These are phyloP conservation scores for Scutellaria baicalensis DNA, from an alignment of 257 asterid genomes.

Conservation along the genomic window DNA sequence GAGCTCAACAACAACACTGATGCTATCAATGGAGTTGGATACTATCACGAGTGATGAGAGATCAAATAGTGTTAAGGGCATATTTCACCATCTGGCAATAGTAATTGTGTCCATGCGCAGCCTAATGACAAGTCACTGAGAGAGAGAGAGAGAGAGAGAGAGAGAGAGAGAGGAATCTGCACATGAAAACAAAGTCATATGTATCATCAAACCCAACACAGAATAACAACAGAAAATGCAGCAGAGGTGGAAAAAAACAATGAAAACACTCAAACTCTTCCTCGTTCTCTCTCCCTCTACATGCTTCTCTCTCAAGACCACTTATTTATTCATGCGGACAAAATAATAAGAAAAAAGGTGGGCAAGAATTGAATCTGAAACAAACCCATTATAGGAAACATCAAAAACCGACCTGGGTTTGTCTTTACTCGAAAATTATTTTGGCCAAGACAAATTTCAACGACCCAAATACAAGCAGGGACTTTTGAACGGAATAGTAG, in stretches of 20 bases:
- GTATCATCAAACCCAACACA: constrained; percentile 38
- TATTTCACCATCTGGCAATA: constrained; percentile 74
- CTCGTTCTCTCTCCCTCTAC: constrained; percentile 7
- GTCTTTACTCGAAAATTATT: constrained; percentile 25
- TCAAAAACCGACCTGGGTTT: constrained; percentile 61
- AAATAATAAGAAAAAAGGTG: neutral
- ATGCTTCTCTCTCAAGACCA: constrained; percentile 9
- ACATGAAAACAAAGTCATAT: constrained; percentile 41
- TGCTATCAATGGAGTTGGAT: constrained; percentile 16
- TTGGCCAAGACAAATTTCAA: constrained; percentile 26
- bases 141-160: constrained; percentile 16
- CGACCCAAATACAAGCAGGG: constrained; percentile 3
- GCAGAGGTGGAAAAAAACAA: neutral
- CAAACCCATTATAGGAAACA: constrained; percentile 33
- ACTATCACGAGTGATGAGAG: constrained; percentile 18
- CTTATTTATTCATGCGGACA: constrained; percentile 11
- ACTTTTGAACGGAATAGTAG: neutral
- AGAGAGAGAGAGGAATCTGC: constrained; percentile 34
- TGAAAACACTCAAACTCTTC: constrained; percentile 13
- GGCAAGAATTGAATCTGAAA: constrained; percentile 29
- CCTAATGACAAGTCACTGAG: constrained; percentile 50
- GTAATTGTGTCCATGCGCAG: constrained; percentile 23
- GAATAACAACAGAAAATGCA: constrained; percentile 24
- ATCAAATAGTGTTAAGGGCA: constrained; percentile 59
- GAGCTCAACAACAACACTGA: constrained; percentile 13